Percentiles rank a stretch among this genome's conserved stretches.
These are phyloP conservation scores for Stephanodiscus minutulus DNA, from an alignment of 108 stramenopile genomes.

Conservation along the genomic window DNA sequence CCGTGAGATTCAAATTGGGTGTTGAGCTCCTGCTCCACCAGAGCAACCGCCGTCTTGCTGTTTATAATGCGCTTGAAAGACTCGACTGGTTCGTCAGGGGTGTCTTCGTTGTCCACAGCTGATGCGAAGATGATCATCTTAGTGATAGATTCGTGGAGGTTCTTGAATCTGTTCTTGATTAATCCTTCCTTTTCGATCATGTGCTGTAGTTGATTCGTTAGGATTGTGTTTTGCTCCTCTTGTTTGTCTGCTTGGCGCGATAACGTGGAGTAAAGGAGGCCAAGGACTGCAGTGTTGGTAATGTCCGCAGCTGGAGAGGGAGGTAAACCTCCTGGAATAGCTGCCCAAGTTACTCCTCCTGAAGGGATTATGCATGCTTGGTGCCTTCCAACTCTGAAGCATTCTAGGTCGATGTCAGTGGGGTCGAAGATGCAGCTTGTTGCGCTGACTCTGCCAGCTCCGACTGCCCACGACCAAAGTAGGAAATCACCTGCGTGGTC, in stretches of 20 bases:
- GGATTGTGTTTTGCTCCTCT: background rate
- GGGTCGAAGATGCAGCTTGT: background rate
- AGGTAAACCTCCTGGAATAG: too few species aligned
- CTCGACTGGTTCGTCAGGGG: background rate
- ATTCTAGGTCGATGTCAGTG: too few species aligned
- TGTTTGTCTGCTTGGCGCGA: background rate
- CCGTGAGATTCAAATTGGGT: background rate
- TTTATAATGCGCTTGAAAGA: background rate
- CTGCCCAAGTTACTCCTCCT: too few species aligned
- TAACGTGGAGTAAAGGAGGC: background rate
- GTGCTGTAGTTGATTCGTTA: background rate
- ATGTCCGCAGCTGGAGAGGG: background rate
- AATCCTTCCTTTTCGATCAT: background rate
- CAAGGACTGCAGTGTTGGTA: background rate
- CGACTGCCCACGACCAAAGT: conserved; percentile 6
- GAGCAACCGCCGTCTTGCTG: background rate
- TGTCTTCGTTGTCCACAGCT: background rate
- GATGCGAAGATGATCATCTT: background rate
- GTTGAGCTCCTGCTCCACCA: background rate
- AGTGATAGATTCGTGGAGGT: background rate
- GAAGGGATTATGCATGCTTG: background rate
- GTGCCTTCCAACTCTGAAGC: too few species aligned
- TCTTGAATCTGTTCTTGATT: background rate
- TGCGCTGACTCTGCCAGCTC: too few species aligned
- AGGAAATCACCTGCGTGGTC: background rate